These are phyloP conservation scores for Phoma sp. DNA, from an alignment of 2,329 filamentous ascomycete species.

Conservation along the genomic window DNA sequence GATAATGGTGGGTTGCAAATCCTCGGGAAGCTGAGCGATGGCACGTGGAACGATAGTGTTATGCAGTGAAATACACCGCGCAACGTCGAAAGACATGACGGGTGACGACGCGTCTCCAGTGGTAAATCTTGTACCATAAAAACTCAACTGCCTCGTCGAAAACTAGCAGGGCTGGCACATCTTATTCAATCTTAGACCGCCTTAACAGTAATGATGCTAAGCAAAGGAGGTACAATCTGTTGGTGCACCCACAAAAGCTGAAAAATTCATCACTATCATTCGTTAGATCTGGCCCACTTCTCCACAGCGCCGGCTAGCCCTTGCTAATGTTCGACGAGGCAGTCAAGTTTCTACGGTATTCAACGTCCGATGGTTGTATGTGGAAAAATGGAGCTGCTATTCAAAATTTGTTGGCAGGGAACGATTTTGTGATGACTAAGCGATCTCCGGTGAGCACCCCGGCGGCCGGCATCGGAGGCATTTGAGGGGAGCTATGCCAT, in stretches of 20 bases:
- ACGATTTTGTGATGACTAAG: not conserved
- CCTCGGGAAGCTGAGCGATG: not conserved
- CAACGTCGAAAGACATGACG: not conserved
- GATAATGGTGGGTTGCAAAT: not conserved
- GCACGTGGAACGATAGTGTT: not conserved
- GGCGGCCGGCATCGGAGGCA: slow-evolving; percentile 11
- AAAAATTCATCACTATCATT: no score
- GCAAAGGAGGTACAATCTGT: no score
- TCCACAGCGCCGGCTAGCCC: no score
- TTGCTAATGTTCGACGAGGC: no score
- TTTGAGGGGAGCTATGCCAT: slow-evolving; percentile 4
- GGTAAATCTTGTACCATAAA: not conserved
- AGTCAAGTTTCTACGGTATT: no score
- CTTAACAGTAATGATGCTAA: no score
- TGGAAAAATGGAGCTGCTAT: no score
- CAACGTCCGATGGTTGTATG: no score
- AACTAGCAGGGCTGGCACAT: no score
- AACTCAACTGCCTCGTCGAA: not conserved
- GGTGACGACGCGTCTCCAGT: not conserved
- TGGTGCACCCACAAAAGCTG: no score
- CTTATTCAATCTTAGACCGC: no score
- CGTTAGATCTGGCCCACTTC: not conserved
- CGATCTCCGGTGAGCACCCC: slow-evolving; percentile 16
- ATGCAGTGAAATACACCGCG: not conserved
- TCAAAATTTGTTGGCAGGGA: not conserved